These are phyloP conservation scores for Oenanthe javanica DNA, from an alignment of 140 eudicot genomes.

Conservation along the genomic window DNA sequence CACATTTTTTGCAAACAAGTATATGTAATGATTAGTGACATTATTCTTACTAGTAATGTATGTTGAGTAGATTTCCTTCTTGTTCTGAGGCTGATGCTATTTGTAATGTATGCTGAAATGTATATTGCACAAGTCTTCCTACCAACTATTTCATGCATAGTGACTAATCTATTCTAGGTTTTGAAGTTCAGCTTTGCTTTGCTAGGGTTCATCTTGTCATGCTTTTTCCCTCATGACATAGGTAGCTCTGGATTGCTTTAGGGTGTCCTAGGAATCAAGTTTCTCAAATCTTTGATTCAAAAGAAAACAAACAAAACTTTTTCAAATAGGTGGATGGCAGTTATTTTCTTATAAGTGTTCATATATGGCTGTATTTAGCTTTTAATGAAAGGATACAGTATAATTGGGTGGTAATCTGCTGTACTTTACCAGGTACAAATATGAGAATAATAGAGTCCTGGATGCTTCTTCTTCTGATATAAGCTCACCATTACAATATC, in stretches of 20 bases:
- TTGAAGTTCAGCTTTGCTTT: neutral
- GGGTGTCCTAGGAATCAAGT: neutral
- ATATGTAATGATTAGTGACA: neutral
- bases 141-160: neutral
- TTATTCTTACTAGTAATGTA: neutral
- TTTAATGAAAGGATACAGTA: too few relatives aligned
- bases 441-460: constrained; percentile 56
- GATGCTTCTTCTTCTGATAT: constrained; percentile 82
- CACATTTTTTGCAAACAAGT: neutral
- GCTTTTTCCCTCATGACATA: neutral
- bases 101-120: neutral
- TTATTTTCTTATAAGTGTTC: neutral
- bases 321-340: neutral
- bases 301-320: neutral
- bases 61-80: neutral
- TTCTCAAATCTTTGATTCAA: too few relatives aligned
- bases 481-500: constrained; percentile 64
- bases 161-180: neutral
- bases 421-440: constrained; percentile 57
- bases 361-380: neutral
- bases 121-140: neutral
- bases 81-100: neutral
- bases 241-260: neutral
- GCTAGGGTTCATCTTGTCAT: neutral
- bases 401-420: neutral